Evolutionary conservation across 2,329 filamentous ascomycete species (phyloP), one percentile per base, ranked within the genome.

Genomic region (Stromatinia cepivora): DNA sequence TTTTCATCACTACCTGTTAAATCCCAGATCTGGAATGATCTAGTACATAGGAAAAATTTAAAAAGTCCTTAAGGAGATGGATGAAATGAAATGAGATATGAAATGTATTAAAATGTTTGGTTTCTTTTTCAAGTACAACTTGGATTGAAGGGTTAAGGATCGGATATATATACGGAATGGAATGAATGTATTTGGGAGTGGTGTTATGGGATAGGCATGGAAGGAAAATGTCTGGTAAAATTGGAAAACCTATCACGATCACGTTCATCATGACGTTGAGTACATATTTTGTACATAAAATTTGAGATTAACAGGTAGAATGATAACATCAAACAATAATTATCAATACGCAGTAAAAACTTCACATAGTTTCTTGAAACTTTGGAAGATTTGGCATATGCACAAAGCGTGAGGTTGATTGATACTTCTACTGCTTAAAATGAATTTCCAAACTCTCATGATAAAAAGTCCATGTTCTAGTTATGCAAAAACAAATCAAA

Each of bases 1-100:
- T 82, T 71, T 82, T 78, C 71, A 78, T 82, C 31, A 73, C 72
- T 4, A 31, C 61, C 1, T 74, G 71, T 42, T 73, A 70, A 67
- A 48, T 62, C n/a, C 28, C 31, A 39, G 25, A 20, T 59, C n/a
- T 45, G n/a, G 7, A 17, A 11, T 36, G 20, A 61, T 62, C 20
- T 13, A 1, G 10, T 13, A 11, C 0, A 11, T 20, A 8, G 11
- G 28, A 9, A 13, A n/a, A 46, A 28, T 46, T 7, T 4, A 15
- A 9, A 48, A 31, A 25, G 3, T 1, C 6, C 17, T 11, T n/a
- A 13, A 28, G n/a, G 20, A 22, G 3, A 42, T n/a, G 25, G 28
- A n/a, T n/a, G 42, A n/a, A 28, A 25, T 50, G 34, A 39, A 34
- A 58, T 58, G 22, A 58, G 36, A 42, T 28, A 63, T 63, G 45